Evolutionary conservation across 768 basidiomycete genomes (phyloP), one percentile per base, ranked within the genome.

Genomic region (Austroboletus eburneus): DNA sequence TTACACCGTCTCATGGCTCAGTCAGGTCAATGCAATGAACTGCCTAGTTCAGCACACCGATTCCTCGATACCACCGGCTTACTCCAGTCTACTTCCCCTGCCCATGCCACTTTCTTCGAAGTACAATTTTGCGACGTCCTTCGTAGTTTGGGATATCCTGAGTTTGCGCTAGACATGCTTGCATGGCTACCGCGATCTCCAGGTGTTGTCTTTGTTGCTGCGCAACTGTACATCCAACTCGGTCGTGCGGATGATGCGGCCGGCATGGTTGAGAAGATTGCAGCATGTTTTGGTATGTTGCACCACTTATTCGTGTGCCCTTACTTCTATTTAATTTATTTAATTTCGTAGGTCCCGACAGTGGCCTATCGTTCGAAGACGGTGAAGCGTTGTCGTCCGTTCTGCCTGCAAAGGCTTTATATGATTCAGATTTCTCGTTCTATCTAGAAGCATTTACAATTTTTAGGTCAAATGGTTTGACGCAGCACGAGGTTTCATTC

Each of bases 181-280:
- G 79, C 80, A 20, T 87, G 87, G 80, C 75, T 93, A 22, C 91
- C 92, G 10, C 71, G 83, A 39, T 85, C 86, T 14, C 80, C 91
- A 22, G 87, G 79, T 4, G 80, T 81, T 40, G 75, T 76, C 24
- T 95, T 90, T 63, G 78, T 94, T 32, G 75, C 78, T 32, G 82
- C 83, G 5, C 73, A 82, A 52, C 69, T 91, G 7, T 79, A 77
- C 72, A 64, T 91, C 37, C 74, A 79, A 51, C 66, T 79, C 25
- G 83, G 86, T 5, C 77, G 83, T 29, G 69, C 77, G 22, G 87
- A 85, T 41, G 90, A 93, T 53, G 87, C 90, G 2, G 79, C 83
- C 1, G 70, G 71, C 46, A 64, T 84, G 36, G 69, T 96, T 55
- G 84, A 93, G 62, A 83, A 80, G 55, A 66, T 92, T 17, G 85